Evolutionary conservation across 2,329 filamentous ascomycete genomes (phyloP).

Genomic region (Microdochium bolleyi): DNA sequence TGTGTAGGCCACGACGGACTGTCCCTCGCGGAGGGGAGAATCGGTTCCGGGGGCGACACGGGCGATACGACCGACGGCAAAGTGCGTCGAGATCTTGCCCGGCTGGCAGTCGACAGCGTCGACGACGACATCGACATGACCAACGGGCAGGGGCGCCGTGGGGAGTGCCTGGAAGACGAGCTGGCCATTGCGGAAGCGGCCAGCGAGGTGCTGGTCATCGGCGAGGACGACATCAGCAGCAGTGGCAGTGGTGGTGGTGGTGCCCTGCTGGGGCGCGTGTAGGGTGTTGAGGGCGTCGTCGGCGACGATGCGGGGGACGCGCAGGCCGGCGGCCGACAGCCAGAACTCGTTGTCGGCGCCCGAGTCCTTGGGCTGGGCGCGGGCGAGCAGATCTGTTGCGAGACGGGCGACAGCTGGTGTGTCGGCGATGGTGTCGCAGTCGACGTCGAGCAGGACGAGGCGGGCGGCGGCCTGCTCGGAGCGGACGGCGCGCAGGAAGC

Average conservation of each 20-base stretch:
- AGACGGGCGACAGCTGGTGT: slow-evolving; percentile 3
- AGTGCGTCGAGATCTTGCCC: too few species aligned
- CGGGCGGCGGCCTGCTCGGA: slow-evolving; percentile 12
- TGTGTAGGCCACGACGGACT: too few species aligned
- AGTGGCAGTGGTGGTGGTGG: neutral
- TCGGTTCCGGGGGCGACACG: too few species aligned
- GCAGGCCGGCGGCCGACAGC: slow-evolving; percentile 11
- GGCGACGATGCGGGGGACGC: slow-evolving; percentile 9
- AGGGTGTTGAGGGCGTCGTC: slow-evolving; percentile 1
- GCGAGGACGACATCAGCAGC: neutral
- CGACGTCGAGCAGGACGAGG: slow-evolving; percentile 10
- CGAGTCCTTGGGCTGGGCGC: slow-evolving; percentile 4
- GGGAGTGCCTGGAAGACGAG: too few species aligned
- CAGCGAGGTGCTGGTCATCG: neutral
- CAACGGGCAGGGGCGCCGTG: too few species aligned
- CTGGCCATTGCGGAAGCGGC: too few species aligned
- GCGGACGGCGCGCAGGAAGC: slow-evolving; percentile 12
- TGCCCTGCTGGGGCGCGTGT: too few species aligned
- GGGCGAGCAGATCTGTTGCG: too few species aligned
- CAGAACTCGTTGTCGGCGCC: slow-evolving; percentile 14
- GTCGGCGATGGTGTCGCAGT: slow-evolving; percentile 4
- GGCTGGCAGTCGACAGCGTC: too few species aligned
- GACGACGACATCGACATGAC: too few species aligned
- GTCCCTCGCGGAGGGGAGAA: too few species aligned
- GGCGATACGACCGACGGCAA: too few species aligned